Percentiles rank a stretch among this genome's conserved stretches.
These are phyloP conservation scores for Yarrowia galli DNA, from an alignment of 1,139 yeast species.

Conservation along the genomic window DNA sequence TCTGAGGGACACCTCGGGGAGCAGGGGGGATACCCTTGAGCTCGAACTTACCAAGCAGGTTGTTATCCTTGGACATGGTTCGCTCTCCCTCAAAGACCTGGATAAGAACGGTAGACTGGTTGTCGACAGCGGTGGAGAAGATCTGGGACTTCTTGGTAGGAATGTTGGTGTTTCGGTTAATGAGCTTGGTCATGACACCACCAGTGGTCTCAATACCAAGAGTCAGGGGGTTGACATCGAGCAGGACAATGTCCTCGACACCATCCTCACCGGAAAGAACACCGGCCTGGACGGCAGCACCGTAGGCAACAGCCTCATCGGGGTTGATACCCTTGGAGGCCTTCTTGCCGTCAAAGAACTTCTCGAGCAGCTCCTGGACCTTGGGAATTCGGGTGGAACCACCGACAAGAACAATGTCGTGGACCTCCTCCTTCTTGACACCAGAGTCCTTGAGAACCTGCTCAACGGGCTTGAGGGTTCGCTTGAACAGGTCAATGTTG, in stretches of 20 bases:
- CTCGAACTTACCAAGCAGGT: conserved; percentile 93
- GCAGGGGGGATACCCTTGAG: conserved; percentile 96
- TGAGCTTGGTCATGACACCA: conserved; percentile 97
- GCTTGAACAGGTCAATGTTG: conserved; percentile 84
- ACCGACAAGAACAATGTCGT: conserved; percentile 94
- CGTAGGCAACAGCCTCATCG: conserved; percentile 96
- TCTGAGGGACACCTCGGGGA: conserved; percentile 98
- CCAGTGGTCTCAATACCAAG: conserved; percentile 97
- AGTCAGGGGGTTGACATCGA: conserved; percentile 94
- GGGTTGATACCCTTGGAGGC: conserved; percentile 97
- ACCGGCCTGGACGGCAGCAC: conserved; percentile 99
- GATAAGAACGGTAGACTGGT: conserved; percentile 95
- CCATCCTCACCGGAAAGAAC: conserved; percentile 85
- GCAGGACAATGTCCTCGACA: conserved; percentile 83
- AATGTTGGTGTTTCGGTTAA: conserved; percentile 95
- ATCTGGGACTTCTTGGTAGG: conserved; percentile 97
- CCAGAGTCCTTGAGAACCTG: conserved; percentile 91
- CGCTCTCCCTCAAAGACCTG: conserved; percentile 98
- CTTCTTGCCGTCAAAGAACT: conserved; percentile 89
- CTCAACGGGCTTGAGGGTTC: conserved; percentile 91
- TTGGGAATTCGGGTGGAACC: conserved; percentile 99
- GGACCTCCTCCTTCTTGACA: conserved; percentile 79
- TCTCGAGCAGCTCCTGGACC: conserved; percentile 88
- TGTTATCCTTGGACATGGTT: conserved; percentile 93
- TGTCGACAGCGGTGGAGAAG: conserved; percentile 96